phyloP scores from a whole-genome alignment of 306 rosid species.

The Gastrolobium bilobum region DNA sequence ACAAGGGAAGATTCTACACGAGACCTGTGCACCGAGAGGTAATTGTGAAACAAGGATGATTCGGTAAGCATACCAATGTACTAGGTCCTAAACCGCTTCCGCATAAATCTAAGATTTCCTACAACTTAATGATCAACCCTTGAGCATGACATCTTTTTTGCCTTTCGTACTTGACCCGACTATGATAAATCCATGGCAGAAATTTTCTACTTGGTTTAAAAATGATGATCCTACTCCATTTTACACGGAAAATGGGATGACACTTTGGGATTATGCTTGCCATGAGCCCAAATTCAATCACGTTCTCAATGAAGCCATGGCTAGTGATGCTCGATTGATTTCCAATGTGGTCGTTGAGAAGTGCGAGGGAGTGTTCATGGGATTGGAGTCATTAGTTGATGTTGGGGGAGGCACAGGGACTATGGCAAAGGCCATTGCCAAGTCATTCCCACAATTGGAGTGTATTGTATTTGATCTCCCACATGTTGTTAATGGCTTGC shows the following conservation, averaged over 20 bases:
- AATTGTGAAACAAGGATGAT: too few relatives aligned
- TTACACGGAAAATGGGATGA: constrained; percentile 40
- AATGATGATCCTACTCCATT: constrained; percentile 36
- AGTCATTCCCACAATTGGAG: constrained; percentile 45
- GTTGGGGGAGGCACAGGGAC: constrained; percentile 60
- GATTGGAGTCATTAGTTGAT: constrained; percentile 58
- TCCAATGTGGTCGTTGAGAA: constrained; percentile 11
- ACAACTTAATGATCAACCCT: constrained; percentile 44
- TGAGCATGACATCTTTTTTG: constrained; percentile 16
- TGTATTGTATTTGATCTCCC: constrained; percentile 54
- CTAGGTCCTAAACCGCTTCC: too few relatives aligned
- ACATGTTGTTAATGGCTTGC: constrained; percentile 37
- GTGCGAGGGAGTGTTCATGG: constrained; percentile 45
- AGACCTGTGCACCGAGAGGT: constrained; percentile 59
- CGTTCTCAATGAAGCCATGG: constrained; percentile 51
- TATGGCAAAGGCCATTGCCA: constrained; percentile 53
- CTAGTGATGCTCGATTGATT: constrained; percentile 40
- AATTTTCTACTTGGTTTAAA: constrained; percentile 45
- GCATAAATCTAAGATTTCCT: too few relatives aligned
- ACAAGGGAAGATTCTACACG: too few relatives aligned
- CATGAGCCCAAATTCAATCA: neutral
- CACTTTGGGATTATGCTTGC: constrained; percentile 39
- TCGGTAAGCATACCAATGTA: too few relatives aligned
- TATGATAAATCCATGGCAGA: constrained; percentile 32
- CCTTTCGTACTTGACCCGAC: constrained; percentile 42